Evolutionary conservation across 2,329 filamentous ascomycete species (phyloP).

Genomic region (Elsinoe perseae): DNA sequence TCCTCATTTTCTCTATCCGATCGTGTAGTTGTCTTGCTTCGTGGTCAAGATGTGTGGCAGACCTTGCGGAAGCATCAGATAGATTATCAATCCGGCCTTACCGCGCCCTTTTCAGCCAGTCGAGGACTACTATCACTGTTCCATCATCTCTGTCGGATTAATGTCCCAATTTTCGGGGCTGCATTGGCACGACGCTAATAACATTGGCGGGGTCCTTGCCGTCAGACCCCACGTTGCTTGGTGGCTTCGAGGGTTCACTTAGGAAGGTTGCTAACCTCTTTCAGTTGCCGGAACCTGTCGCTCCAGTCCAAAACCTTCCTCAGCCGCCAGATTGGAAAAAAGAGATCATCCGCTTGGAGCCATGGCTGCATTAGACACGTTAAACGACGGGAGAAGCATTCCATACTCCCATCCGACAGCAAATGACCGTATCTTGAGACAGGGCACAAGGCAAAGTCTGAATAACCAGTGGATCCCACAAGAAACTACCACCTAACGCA

Average conservation of each 20-base stretch:
- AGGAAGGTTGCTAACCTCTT: not conserved
- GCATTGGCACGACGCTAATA: not conserved
- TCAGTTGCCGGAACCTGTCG: not conserved
- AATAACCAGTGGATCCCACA: not conserved
- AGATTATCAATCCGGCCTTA: not conserved
- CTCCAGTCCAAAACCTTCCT: not conserved
- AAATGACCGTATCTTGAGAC: not conserved
- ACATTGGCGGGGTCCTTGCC: not conserved
- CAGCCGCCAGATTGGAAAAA: not conserved
- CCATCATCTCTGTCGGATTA: not conserved
- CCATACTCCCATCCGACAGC: not conserved
- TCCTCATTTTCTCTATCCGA: not conserved
- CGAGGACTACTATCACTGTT: not conserved
- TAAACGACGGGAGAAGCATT: constrained; percentile 7
- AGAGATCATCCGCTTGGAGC: not conserved
- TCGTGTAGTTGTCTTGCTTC: not conserved
- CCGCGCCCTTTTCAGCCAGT: not conserved
- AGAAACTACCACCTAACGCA: not conserved
- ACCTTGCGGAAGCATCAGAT: not conserved
- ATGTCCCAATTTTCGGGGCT: constrained; percentile 1
- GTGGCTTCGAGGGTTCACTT: not conserved
- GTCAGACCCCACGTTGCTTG: constrained; percentile 8
- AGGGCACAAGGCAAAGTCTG: not conserved
- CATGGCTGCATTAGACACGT: constrained; percentile 9
- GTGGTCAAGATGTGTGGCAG: not conserved